Conservation (phyloP, 257 asterid genomes). For the Catharanthus roseus region DNA sequence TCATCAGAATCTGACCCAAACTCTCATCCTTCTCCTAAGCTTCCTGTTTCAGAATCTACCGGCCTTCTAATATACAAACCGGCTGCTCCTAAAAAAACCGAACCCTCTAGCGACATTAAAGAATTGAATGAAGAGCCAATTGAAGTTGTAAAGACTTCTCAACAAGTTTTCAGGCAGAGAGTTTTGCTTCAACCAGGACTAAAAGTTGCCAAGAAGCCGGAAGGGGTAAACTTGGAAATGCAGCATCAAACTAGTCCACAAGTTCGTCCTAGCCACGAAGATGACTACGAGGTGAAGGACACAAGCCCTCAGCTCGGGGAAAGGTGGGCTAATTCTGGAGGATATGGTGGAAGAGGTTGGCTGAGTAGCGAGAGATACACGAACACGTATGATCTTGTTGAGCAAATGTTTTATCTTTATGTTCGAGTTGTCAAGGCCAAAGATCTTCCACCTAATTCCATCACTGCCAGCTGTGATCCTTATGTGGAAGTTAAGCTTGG, state of each 20-base stretch:
- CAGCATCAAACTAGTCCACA: conserved; percentile 34
- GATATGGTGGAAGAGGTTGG: conserved; percentile 44
- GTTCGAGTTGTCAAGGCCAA: conserved; percentile 67
- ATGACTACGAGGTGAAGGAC: conserved; percentile 62
- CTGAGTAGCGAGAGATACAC: conserved; percentile 46
- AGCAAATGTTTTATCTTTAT: conserved; percentile 67
- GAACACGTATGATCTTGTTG: conserved; percentile 61
- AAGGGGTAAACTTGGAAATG: conserved; percentile 28
- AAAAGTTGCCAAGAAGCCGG: conserved; percentile 27
- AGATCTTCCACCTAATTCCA: conserved; percentile 42
- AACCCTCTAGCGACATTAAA: conserved; percentile 17
- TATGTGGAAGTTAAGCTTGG: conserved; percentile 76
- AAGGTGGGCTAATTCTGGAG: conserved; percentile 37
- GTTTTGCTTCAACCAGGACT: conserved; percentile 33
- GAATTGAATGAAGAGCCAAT: conserved; percentile 19
- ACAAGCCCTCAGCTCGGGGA: conserved; percentile 50
- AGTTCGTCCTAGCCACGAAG: conserved; percentile 24
- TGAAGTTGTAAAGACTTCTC: conserved; percentile 29
- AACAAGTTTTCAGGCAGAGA: conserved; percentile 34
- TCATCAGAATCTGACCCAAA: conserved; percentile 32
- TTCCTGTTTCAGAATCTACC: conserved; percentile 17
- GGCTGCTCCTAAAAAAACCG: conserved; percentile 17
- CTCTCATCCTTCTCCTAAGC: conserved; percentile 7
- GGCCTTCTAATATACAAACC: conserved; percentile 12
- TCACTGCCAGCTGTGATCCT: conserved; percentile 47